These are phyloP conservation scores for Aspergillus asperescens DNA, from an alignment of 495 filamentous ascomycete species.

Conservation along the genomic window DNA sequence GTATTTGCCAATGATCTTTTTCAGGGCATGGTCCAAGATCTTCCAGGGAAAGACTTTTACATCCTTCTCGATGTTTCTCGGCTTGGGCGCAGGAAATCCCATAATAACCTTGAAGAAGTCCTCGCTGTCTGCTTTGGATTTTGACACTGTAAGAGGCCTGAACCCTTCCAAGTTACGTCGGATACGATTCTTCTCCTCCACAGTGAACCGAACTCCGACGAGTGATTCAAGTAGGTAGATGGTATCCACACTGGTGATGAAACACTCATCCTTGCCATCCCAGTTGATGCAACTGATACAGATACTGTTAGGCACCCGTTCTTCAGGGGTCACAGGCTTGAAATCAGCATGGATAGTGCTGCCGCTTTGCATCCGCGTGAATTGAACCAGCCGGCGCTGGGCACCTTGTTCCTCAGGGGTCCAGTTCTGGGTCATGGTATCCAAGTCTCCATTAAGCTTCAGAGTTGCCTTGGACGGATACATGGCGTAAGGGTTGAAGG, in stretches of 20 bases:
- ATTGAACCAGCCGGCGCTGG: constrained; percentile 78
- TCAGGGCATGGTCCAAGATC: constrained; percentile 70
- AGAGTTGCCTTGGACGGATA: constrained; percentile 84
- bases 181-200: constrained; percentile 97
- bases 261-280: constrained; percentile 84
- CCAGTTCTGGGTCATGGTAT: constrained; percentile 75
- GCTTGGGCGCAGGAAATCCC: constrained; percentile 92
- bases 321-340: constrained; percentile 61
- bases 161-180: constrained; percentile 91
- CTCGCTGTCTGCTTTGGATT: constrained; percentile 83
- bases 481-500: constrained; percentile 75
- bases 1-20: constrained; percentile 99
- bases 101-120: constrained; percentile 99
- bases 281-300: constrained; percentile 91
- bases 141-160: constrained; percentile 83
- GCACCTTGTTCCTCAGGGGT: constrained; percentile 68
- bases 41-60: constrained; percentile 98
- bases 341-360: constrained; percentile 69
- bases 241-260: constrained; percentile 92
- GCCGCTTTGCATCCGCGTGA: constrained; percentile 71
- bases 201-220: constrained; percentile 74
- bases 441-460: constrained; percentile 78
- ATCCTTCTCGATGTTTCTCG: constrained; percentile 96
- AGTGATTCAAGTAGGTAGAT: constrained; percentile 88
- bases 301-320: constrained; percentile 64